Conservation (phyloP, 2,329 filamentous ascomycete species). For the Dactylellina haptotyla region DNA sequence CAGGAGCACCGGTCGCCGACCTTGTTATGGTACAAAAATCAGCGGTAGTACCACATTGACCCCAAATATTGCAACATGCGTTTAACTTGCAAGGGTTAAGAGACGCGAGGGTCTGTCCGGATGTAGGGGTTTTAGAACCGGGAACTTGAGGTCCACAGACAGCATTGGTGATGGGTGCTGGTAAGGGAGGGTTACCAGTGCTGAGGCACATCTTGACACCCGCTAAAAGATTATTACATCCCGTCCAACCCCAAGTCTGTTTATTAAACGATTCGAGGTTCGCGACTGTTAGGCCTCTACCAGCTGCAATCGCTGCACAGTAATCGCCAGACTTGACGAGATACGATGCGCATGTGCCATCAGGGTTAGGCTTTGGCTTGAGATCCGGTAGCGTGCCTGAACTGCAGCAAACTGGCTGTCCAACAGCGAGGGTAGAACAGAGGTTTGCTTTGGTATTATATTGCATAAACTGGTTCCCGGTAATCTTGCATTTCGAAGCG, state of each 20-base stretch:
- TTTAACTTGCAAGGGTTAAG: conserved; percentile 61
- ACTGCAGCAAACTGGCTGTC: conserved; percentile 62
- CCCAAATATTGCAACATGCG: conserved; percentile 64
- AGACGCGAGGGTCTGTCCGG: conserved; percentile 54
- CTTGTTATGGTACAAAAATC: conserved; percentile 63
- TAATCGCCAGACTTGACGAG: conserved; percentile 59
- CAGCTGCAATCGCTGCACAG: conserved; percentile 59
- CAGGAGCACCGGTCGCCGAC: conserved; percentile 58
- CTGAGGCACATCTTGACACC: conserved; percentile 61
- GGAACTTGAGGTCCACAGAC: conserved; percentile 61
- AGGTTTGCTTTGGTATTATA: conserved; percentile 58
- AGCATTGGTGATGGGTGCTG: conserved; percentile 58
- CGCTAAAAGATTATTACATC: conserved; percentile 59
- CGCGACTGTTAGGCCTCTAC: conserved; percentile 52
- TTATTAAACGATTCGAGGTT: conserved; percentile 59
- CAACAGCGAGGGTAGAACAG: conserved; percentile 58
- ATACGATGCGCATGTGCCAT: conserved; percentile 62
- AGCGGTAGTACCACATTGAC: conserved; percentile 63
- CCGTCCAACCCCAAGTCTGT: conserved; percentile 62
- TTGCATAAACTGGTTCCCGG: conserved; percentile 56
- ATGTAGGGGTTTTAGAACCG: conserved; percentile 57
- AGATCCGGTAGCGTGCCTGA: conserved; percentile 60
- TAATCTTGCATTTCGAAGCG: conserved; percentile 58
- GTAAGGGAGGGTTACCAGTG: conserved; percentile 60
- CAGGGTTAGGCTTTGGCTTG: conserved; percentile 59